A percentile compares a stretch with the other conserved stretches of the same genome.
These are phyloP conservation scores for Trametes elegans DNA, from an alignment of 768 basidiomycete genomes.

Conservation along the genomic window DNA sequence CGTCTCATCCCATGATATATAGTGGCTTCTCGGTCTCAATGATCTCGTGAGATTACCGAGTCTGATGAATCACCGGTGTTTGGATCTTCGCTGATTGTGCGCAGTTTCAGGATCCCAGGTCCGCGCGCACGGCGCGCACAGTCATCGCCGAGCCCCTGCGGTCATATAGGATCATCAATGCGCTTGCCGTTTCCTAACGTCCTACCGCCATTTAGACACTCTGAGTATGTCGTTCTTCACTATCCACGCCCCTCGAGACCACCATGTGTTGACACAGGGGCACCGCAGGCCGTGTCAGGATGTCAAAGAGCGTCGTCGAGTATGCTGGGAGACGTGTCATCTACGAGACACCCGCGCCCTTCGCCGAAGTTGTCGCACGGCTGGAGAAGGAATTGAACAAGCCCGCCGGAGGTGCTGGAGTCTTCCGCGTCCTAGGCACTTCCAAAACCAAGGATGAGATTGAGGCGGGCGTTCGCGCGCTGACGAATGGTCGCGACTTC, in stretches of 20 bases:
- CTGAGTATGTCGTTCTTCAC: neutral
- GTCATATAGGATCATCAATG: no score
- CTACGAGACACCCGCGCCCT: conserved; percentile 39
- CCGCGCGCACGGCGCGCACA: neutral
- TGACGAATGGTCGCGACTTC: conserved; percentile 39
- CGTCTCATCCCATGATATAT: neutral
- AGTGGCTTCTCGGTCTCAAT: no score
- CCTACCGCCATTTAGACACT: no score
- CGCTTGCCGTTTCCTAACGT: no score
- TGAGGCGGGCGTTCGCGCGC: conserved; percentile 31
- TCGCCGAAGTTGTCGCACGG: conserved; percentile 41
- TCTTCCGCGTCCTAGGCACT: conserved; percentile 24
- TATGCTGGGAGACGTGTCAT: conserved; percentile 42
- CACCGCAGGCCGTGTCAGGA: neutral
- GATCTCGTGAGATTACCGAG: no score
- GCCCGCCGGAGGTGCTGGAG: conserved; percentile 29
- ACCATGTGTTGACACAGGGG: neutral
- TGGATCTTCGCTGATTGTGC: no score
- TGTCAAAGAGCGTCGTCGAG: conserved; percentile 17
- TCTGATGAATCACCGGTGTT: no score
- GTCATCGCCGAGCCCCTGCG: neutral
- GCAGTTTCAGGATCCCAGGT: neutral
- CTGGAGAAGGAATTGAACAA: conserved; percentile 45
- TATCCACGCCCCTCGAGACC: no score
- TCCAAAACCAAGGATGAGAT: conserved; percentile 37